Evolutionary conservation across 192 early-diverging fungal species (phyloP), one percentile per base, ranked within the genome.

Genomic region (Pilaira anomala): DNA sequence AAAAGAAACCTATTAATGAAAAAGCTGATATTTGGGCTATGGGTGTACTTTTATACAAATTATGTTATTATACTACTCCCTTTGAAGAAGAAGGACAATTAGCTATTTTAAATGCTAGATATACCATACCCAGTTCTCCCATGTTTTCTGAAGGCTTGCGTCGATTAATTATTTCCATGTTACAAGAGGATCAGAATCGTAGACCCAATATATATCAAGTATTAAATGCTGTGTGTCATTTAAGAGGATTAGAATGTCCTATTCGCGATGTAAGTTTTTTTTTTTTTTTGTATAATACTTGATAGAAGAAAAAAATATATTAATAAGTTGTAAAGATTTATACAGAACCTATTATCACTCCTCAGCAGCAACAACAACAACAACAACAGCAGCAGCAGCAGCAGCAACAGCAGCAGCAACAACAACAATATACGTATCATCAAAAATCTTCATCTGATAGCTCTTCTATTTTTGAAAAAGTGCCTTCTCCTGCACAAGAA

Each of bases 41-140:
- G 41, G 96, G 96, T 18, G 91, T 98, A 39, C 77, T 98, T 25
- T 70, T 98, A 19, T 98, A 95, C 80, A 98, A 98, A 72, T 80
- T 97, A 26, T 97, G 95, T 76, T 98, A 90, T 73, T 94, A 92
- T 76, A 87, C 85, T 6, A 98, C 96, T 6, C 96, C 96, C 1
- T 98, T 98, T 69, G 96, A 98, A 70, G 88, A 96, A 25, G 80
- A 82, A 42, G 91, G 93, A 12, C 87, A 87, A 41, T 69, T 94
- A 41, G 93, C 93, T 11, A 96, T 96, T 36, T 70, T 98, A 42
- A 96, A 95, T 63, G 91, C 84, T 14, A 82, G 87, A 30, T 97
- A 93, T 68, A 79, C 78, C 8, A 86, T 94, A 49, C 96, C 95
- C 1, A 75, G 62, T 6, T 67, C 78, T 1, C 96, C 96, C 8